Base-by-base conservation (phyloP, 129 eudicot genomes). In the Scalesia atractyloides region DNA sequence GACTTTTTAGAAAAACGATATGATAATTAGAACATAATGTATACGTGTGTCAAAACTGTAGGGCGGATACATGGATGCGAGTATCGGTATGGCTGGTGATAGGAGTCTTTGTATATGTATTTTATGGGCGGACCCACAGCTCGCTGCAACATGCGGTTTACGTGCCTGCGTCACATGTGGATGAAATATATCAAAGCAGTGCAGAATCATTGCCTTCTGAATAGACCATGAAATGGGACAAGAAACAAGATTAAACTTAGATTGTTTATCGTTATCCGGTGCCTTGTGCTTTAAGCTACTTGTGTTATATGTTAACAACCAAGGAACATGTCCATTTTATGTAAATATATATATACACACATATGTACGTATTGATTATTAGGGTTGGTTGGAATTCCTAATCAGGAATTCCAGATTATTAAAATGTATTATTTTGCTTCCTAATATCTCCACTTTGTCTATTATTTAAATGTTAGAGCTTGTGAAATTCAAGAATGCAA, bases 91-190 rank as follows among this genome's bases (percentile, higher is more conserved):
- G 99, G 99, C 79, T 94, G 51, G 64, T 61, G 4, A 69, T 94
- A 16, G 99, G 99, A 62, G 81, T 80, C 11, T 22, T 88, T 34
- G 89, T 94, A 19, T 94, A 94, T 63, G 26, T 66, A 51, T 79
- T 83, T 30, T 94, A 94, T 53, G 99, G 99, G 6, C 86, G 99
- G 43, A 84, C 65, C 64, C 93, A 94, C 81, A 94, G 99, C 76
- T 79, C 86, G 4, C 70, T 94, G 69, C 85, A 68, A 65, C 81
- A 90, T 69, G 99, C 92, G 26, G 94, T 94, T 47, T 94, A 94
- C 68, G 99, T 94, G 52, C 99, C 99, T 65, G 95, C 91, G 44
- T 76, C 85, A 51, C 99, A 88, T 53, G 96, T 88, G 11, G 94
- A 94, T 70, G 99, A 94, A 79, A 94, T 94, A 19, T 94, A 90